Base-by-base conservation (phyloP, 768 basidiomycete species). In the Gymnopilus junonius region DNA sequence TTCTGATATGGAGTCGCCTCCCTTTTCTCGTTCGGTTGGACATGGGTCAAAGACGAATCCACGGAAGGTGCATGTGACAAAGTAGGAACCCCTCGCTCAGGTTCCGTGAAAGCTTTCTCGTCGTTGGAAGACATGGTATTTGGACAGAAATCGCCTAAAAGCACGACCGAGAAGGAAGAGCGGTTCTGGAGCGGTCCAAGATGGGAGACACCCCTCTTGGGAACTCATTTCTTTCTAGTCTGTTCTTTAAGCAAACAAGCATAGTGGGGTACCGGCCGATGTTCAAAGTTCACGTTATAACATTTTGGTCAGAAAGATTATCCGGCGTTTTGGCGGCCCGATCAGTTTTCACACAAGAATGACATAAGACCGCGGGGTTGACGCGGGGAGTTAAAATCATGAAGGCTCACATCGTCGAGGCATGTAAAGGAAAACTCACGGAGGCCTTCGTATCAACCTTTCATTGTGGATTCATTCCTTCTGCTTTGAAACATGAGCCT, bases 21-120 rank as follows among this genome's bases (percentile, higher is more conserved):
- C 8, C 14, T 45, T 12, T 68, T 65, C 43, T 66, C 68, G 55
- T 68, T 66, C 29, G 65, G 61, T 17, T 68, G 70, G 4, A 73
- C 70, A 58, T 73, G 68, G 27, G 73, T 74, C 12, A 67, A 20
- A 15, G 75, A 75, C 8, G 74, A 73, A 20, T 62, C 45, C 35
- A 63, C 20, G 20, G 71, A 72, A 29, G 61, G 63, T 6, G 62
- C 64, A 55, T 55, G 54, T 15, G 65, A 51, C 32, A 59, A 60
- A 27, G 32, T 31, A 15, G 62, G 55, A 23, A 12, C 35, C 8
- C 34, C 29, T n/a, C n/a, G n/a, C 39, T 63, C 60, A 15, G 62
- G 53, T 37, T 65, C 62, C 12, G 50, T 32, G 27, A 43, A 55
- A 32, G n/a, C 23, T 8, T 37, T 54, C 32, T 59, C 46, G 39